These are phyloP conservation scores for Solanum neorickii DNA, from an alignment of 257 asterid genomes.

Conservation along the genomic window DNA sequence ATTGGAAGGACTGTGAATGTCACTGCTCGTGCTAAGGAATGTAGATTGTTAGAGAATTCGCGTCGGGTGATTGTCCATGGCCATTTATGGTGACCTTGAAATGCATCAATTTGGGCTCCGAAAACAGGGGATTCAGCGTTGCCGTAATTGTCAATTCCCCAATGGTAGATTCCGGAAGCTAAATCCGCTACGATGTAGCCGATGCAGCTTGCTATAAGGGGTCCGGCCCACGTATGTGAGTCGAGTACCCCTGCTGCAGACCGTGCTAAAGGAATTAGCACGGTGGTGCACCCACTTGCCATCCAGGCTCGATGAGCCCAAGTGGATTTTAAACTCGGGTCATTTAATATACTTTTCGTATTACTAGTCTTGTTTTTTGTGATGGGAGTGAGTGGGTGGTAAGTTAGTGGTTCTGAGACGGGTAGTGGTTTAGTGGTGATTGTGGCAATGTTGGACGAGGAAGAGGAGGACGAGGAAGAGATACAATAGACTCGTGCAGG, in stretches of 20 bases:
- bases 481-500: background rate
- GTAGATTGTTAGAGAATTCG: constrained; percentile 66
- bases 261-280: constrained; percentile 47
- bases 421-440: background rate
- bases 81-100: constrained; percentile 86
- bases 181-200: constrained; percentile 71
- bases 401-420: background rate
- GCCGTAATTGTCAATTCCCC: constrained; percentile 95
- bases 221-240: constrained; percentile 44
- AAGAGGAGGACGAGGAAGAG: constrained; percentile 7
- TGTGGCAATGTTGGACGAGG: background rate
- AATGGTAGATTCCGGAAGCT: constrained; percentile 78
- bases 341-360: constrained; percentile 18
- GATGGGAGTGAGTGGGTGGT: background rate
- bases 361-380: background rate
- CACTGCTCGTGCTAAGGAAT: constrained; percentile 41
- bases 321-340: constrained; percentile 44
- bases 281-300: constrained; percentile 61
- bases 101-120: constrained; percentile 62
- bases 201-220: constrained; percentile 37
- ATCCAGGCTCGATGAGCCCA: constrained; percentile 89
- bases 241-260: constrained; percentile 20
- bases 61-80: constrained; percentile 84
- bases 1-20: constrained; percentile 44
- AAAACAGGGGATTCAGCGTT: constrained; percentile 45